These are phyloP conservation scores for Aspergillus candidus DNA, from an alignment of 2,329 filamentous ascomycete species.

Conservation along the genomic window DNA sequence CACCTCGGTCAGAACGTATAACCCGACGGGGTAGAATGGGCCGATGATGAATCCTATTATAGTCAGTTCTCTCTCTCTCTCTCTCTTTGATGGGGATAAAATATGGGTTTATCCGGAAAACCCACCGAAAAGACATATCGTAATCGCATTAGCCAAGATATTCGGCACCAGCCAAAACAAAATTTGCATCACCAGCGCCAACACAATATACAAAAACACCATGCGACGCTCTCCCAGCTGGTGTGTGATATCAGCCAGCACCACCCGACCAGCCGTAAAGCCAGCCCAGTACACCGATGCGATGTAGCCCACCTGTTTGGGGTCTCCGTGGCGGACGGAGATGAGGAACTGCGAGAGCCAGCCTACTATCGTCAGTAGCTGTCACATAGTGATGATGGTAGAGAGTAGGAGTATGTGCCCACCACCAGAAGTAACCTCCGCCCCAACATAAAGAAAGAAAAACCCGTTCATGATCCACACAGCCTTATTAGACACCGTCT, in stretches of 20 bases:
- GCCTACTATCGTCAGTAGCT: conserved; percentile 4
- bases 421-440: conserved; percentile 21
- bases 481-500: conserved; percentile 12
- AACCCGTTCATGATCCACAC: conserved; percentile 22
- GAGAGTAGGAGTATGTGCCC: neutral
- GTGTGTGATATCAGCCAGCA: conserved; percentile 19
- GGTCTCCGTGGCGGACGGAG: conserved; percentile 17
- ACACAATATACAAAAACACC: conserved; percentile 16
- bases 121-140: conserved; percentile 19
- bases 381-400: too few relatives aligned
- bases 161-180: conserved; percentile 20
- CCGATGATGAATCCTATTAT: conserved; percentile 20
- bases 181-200: conserved; percentile 16
- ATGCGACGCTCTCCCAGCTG: conserved; percentile 19
- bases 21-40: conserved; percentile 21
- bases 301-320: conserved; percentile 20
- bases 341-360: conserved; percentile 22
- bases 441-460: conserved; percentile 21
- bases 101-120: neutral
- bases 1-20: conserved; percentile 19
- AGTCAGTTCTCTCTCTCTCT: neutral
- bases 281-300: conserved; percentile 20
- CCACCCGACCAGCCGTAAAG: conserved; percentile 18
- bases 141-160: conserved; percentile 18
- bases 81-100: neutral